Percentiles rank a stretch among this genome's conserved stretches.
Conservation (phyloP, 768 basidiomycete genomes). For the Xerocomellus dryophilus region DNA sequence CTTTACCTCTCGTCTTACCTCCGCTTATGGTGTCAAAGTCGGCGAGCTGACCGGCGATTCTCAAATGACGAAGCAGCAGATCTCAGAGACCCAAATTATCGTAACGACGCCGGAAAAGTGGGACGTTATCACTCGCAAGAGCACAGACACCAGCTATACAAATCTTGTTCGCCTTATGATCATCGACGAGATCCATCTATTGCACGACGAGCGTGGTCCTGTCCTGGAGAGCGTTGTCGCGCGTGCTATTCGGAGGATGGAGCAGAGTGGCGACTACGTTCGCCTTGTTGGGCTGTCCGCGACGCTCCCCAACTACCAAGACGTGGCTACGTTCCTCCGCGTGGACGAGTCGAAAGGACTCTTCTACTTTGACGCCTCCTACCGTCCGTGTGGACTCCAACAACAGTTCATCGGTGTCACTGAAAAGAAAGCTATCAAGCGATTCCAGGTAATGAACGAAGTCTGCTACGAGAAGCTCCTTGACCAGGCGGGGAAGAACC, state of each 20-base stretch:
- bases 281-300: slow-evolving; percentile 94
- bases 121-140: slow-evolving; percentile 99
- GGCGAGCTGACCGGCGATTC: slow-evolving; percentile 96
- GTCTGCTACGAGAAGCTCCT: slow-evolving; percentile 99
- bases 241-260: slow-evolving; percentile 88
- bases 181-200: slow-evolving; percentile 95
- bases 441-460: slow-evolving; percentile 97
- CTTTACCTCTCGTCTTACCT: slow-evolving; percentile 70
- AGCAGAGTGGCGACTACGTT: slow-evolving; percentile 90
- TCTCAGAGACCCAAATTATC: slow-evolving; percentile 95
- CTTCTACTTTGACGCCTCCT: slow-evolving; percentile 95
- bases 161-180: slow-evolving; percentile 95
- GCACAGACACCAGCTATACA: slow-evolving; percentile 93
- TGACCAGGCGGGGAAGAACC: slow-evolving; percentile 87
- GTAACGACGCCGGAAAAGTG: slow-evolving; percentile 99
- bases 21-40: slow-evolving; percentile 71
- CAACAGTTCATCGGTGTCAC: slow-evolving; percentile 98
- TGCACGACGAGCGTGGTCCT: slow-evolving; percentile 97
- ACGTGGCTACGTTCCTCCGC: slow-evolving; percentile 95
- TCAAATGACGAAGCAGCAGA: slow-evolving; percentile 98
- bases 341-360: slow-evolving; percentile 90
- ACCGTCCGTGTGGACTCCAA: slow-evolving; percentile 90
- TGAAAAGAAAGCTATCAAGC: slow-evolving; percentile 99
- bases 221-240: slow-evolving; percentile 91
- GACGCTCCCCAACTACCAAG: slow-evolving; percentile 97